Evolutionary conservation across 495 filamentous ascomycete genomes (phyloP), one percentile per base, ranked within the genome.

Genomic region (Talaromyces wortmannii): DNA sequence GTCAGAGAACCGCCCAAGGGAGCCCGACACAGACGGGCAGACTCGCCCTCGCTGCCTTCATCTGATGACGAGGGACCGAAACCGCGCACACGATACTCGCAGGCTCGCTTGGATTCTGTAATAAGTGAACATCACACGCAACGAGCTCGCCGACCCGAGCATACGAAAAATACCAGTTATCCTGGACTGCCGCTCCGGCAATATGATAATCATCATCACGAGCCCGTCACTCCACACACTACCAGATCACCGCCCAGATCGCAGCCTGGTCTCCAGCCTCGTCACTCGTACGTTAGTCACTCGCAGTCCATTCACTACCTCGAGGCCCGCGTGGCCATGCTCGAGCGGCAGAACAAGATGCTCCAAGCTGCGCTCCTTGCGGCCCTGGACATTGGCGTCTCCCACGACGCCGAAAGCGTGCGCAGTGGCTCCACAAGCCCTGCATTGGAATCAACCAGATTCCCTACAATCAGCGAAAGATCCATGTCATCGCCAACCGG

Each of bases 261-360:
- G 5, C 50, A 43, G 42, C 18, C 31, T 36, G 48, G n/a, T 31
- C 15, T 15, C 13, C 48, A 17, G 18, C 17, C 16, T 16, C 31
- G 17, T 44, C 31, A 52, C 36, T 46, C 52, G 13, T 16, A 31
- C 0, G 2, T 32, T 7, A 17, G n/a, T n/a, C 30, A 45, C 11
- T 7, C 32, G 2, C 12, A 55, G 33, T 30, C 36, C 6, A 51
- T 57, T 17, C 57, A 40, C n/a, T 12, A 51, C 32, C 65, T 77
- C 1, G 72, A 75, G 55, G 64, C 66, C 18, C 71, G 74, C 5
- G 63, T 77, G 15, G 64, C 69, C 7, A 66, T 72, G 29, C 65
- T 77, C 2, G 72, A 75, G 43, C 72, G 68, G 16, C 74, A 77
- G 29, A 77, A 77, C 58, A 69, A 69, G 45, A 64, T 73, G n/a